phyloP scores from a whole-genome alignment of 1,284 basidiomycete genomes.

The Leccinum proliferum region DNA sequence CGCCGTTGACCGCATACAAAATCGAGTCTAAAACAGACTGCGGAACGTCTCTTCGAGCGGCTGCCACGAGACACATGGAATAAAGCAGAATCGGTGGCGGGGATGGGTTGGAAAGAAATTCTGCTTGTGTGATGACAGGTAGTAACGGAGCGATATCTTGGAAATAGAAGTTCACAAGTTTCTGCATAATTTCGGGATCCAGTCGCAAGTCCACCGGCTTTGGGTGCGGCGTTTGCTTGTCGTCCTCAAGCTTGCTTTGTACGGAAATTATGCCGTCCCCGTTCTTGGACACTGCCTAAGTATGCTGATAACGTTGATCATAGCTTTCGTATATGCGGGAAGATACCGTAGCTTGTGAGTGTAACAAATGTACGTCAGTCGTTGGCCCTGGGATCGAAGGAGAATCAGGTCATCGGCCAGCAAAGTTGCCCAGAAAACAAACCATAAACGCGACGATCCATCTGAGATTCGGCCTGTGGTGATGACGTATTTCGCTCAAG shows the following conservation, averaged over 20 bases:
- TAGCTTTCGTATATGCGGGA: constrained; percentile 81
- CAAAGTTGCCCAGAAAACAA: constrained; percentile 26
- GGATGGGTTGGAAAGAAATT: constrained; percentile 74
- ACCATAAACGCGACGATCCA: constrained; percentile 60
- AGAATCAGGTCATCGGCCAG: constrained; percentile 8
- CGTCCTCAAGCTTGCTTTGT: constrained; percentile 55
- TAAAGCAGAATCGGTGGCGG: constrained; percentile 84
- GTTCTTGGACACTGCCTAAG: constrained; percentile 75
- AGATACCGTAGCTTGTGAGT: constrained; percentile 83
- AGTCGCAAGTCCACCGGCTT: constrained; percentile 65
- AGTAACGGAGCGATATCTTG: constrained; percentile 79
- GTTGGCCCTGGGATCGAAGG: constrained; percentile 61
- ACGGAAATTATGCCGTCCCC: constrained; percentile 90
- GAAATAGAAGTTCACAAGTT: constrained; percentile 90
- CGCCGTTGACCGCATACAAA: constrained; percentile 76
- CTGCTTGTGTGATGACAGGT: constrained; percentile 81
- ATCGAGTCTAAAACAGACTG: constrained; percentile 82
- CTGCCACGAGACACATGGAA: constrained; percentile 88
- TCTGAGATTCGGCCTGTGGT: constrained; percentile 35
- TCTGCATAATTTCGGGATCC: constrained; percentile 76
- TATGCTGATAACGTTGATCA: constrained; percentile 79
- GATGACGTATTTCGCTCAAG: constrained; percentile 28
- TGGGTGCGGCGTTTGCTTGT: constrained; percentile 46
- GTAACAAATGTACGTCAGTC: constrained; percentile 80
- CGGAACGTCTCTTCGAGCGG: constrained; percentile 80